Conservation (phyloP, 345 rosid species). For the Zanthoxylum bungeanum region DNA sequence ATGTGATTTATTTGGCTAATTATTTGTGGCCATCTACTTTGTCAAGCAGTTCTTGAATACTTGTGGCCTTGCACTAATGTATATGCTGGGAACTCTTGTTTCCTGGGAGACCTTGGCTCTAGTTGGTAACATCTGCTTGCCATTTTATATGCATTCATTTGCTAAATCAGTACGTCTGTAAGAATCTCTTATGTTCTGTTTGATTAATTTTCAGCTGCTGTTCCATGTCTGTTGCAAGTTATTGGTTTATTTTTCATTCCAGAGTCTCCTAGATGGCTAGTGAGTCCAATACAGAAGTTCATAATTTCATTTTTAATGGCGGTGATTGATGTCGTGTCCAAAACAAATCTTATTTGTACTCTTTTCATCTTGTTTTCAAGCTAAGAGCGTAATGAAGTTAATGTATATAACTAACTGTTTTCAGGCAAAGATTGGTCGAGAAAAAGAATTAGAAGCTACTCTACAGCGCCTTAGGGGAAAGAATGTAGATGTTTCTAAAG, state of each 20-base stretch:
- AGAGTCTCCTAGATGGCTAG: slow-evolving; percentile 53
- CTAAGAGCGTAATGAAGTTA: background rate
- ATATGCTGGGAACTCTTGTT: slow-evolving; percentile 20
- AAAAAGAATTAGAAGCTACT: slow-evolving; percentile 39
- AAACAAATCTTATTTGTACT: background rate
- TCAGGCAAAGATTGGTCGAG: slow-evolving; percentile 38
- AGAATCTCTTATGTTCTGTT: background rate
- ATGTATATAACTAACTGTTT: background rate
- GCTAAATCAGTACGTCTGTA: background rate
- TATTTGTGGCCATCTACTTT: background rate
- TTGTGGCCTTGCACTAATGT: slow-evolving; percentile 17
- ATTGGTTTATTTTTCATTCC: slow-evolving; percentile 40
- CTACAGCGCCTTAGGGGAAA: slow-evolving; percentile 47
- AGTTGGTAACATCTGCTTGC: slow-evolving; percentile 10
- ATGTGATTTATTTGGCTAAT: background rate
- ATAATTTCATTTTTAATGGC: background rate
- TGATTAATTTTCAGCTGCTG: slow-evolving; percentile 22
- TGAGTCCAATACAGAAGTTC: slow-evolving; percentile 8
- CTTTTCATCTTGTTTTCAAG: background rate
- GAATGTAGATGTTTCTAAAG: slow-evolving; percentile 37
- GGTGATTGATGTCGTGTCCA: too few species aligned
- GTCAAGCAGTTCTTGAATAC: slow-evolving; percentile 9
- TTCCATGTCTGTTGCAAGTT: slow-evolving; percentile 33
- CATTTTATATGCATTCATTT: background rate
- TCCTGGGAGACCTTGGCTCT: slow-evolving; percentile 23